Evolutionary conservation across 2,329 filamentous ascomycete species (phyloP).

Genomic region (Aspergillus caelatus): DNA sequence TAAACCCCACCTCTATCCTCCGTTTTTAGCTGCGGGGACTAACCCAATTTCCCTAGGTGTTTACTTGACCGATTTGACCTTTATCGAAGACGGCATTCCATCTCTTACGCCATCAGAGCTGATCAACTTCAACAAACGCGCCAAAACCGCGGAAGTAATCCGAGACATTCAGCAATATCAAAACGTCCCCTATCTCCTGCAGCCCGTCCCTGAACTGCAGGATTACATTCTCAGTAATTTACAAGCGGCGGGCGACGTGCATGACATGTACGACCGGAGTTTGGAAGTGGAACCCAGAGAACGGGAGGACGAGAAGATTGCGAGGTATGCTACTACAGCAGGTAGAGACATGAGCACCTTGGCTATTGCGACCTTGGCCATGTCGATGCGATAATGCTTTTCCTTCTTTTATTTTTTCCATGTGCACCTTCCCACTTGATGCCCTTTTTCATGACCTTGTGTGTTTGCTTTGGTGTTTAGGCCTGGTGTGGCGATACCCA

Average conservation of each 20-base stretch:
- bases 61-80: slow-evolving; percentile 94
- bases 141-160: slow-evolving; percentile 97
- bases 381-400: slow-evolving; percentile 35
- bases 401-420: slow-evolving; percentile 12
- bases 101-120: slow-evolving; percentile 94
- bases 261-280: slow-evolving; percentile 99
- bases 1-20: background rate
- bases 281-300: slow-evolving; percentile 91
- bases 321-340: slow-evolving; percentile 68
- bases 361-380: slow-evolving; percentile 37
- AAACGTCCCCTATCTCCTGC: slow-evolving; percentile 91
- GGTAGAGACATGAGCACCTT: slow-evolving; percentile 38
- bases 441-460: slow-evolving; percentile 12
- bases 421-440: slow-evolving; percentile 4
- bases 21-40: slow-evolving; percentile 3
- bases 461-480: slow-evolving; percentile 10
- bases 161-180: slow-evolving; percentile 98
- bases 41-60: slow-evolving; percentile 63
- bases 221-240: slow-evolving; percentile 97
- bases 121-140: slow-evolving; percentile 98
- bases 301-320: slow-evolving; percentile 98
- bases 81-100: slow-evolving; percentile 97
- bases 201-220: slow-evolving; percentile 87
- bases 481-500: slow-evolving; percentile 35
- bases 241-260: slow-evolving; percentile 91